phyloP scores from a whole-genome alignment of 2,329 filamentous ascomycete genomes.

The Paecilomyces formosus region DNA sequence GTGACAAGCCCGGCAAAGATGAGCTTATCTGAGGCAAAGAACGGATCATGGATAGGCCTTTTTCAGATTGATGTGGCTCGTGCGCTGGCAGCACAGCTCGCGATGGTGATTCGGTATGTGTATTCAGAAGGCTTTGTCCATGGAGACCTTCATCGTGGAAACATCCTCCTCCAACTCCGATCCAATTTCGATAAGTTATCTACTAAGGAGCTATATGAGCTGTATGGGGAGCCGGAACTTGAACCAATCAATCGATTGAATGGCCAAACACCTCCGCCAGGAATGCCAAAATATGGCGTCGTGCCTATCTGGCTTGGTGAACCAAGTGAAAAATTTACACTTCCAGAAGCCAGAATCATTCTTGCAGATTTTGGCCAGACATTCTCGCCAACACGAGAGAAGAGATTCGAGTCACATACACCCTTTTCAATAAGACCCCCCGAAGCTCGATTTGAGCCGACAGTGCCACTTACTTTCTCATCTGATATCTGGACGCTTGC shows the following conservation, averaged over 20 bases:
- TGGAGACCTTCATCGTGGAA: conserved; percentile 21
- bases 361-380: conserved; percentile 22
- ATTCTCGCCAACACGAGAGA: conserved; percentile 11
- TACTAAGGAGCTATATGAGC: conserved; percentile 12
- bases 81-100: conserved; percentile 16
- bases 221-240: conserved; percentile 12
- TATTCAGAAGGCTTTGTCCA: conserved; percentile 24
- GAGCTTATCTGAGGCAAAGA: conserved; percentile 12
- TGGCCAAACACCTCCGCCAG: conserved; percentile 10
- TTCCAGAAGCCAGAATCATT: conserved; percentile 15
- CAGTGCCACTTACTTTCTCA: conserved; percentile 19
- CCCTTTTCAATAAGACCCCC: conserved; percentile 21
- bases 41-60: conserved; percentile 14
- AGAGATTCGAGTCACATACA: conserved; percentile 11
- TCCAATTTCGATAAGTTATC: conserved; percentile 13
- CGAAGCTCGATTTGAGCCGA: conserved; percentile 27
- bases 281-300: conserved; percentile 13
- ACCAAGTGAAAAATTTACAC: conserved; percentile 15
- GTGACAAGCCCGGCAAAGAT: conserved; percentile 11
- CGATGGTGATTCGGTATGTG: conserved; percentile 23
- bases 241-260: conserved; percentile 14
- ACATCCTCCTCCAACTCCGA: conserved; percentile 14
- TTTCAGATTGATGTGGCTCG: conserved; percentile 17
- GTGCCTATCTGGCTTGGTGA: conserved; percentile 16
- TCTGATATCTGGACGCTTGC: conserved; percentile 19